phyloP scores from a whole-genome alignment of 1,139 yeast genomes.

The Candida sp. region DNA sequence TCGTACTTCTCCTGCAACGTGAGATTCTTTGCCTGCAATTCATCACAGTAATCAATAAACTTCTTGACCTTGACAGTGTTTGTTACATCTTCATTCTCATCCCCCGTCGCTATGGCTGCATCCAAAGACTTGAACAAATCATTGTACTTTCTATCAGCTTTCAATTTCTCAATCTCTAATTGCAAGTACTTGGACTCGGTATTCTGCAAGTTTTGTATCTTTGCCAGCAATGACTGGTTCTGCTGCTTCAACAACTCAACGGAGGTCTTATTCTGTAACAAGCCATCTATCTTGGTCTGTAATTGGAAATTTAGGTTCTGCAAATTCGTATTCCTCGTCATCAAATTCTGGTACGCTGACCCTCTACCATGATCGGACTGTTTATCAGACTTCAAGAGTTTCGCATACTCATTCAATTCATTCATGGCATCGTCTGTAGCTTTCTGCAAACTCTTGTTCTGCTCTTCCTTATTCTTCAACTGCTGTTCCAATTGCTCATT shows the following conservation, averaged over 20 bases:
- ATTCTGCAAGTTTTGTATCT: slow-evolving; percentile 43
- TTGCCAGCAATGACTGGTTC: slow-evolving; percentile 33
- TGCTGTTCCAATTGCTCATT: slow-evolving; percentile 35
- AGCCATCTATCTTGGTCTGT: slow-evolving; percentile 31
- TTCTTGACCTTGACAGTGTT: slow-evolving; percentile 24
- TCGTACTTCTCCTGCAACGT: slow-evolving; percentile 42
- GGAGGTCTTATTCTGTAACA: slow-evolving; percentile 45
- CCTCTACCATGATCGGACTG: slow-evolving; percentile 13
- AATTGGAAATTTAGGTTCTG: slow-evolving; percentile 36
- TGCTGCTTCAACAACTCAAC: slow-evolving; percentile 44
- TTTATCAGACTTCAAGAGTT: slow-evolving; percentile 10
- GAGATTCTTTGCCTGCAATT: slow-evolving; percentile 40
- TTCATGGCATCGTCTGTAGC: slow-evolving; percentile 55
- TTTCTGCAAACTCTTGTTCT: slow-evolving; percentile 21
- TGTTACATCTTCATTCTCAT: slow-evolving; percentile 13
- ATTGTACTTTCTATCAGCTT: slow-evolving; percentile 46
- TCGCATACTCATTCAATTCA: slow-evolving; percentile 29
- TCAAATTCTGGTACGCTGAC: slow-evolving; percentile 27
- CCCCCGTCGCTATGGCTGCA: slow-evolving; percentile 19
- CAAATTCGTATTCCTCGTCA: slow-evolving; percentile 29
- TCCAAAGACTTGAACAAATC: slow-evolving; percentile 37
- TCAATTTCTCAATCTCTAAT: slow-evolving; percentile 56
- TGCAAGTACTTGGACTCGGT: slow-evolving; percentile 53
- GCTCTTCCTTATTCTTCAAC: slow-evolving; percentile 20
- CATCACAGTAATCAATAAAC: slow-evolving; percentile 38